Percentiles rank a stretch among this genome's conserved stretches.
Conservation (phyloP, 805 yeast species). For the Schizosaccharomyces octosporus region DNA sequence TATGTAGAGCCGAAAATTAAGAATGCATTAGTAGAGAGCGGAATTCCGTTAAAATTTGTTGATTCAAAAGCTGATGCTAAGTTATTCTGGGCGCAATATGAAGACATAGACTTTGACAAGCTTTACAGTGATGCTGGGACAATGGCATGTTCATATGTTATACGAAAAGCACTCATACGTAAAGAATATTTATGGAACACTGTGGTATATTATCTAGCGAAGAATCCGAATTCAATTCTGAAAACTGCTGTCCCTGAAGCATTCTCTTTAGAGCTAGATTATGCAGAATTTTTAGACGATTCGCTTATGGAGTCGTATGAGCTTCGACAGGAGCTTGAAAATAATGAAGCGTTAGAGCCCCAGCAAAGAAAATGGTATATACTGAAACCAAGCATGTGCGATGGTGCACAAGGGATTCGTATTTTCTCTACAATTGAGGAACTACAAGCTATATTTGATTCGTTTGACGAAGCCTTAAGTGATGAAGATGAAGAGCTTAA, state of each 20-base stretch:
- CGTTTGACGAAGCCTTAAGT: conserved; percentile 52
- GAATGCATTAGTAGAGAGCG: background rate
- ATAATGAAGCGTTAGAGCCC: conserved; percentile 11
- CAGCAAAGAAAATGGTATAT: conserved; percentile 33
- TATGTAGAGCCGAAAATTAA: background rate
- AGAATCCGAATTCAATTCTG: conserved; percentile 46
- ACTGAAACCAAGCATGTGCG: conserved; percentile 89
- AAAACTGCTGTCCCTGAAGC: conserved; percentile 43
- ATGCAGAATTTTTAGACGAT: conserved; percentile 88
- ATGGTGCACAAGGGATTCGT: conserved; percentile 86
- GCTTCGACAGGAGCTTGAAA: conserved; percentile 49
- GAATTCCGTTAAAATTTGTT: background rate
- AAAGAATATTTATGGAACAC: conserved; percentile 78
- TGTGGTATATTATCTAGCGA: conserved; percentile 45
- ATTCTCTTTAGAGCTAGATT: conserved; percentile 65
- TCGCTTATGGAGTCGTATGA: conserved; percentile 82
- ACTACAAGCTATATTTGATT: conserved; percentile 59
- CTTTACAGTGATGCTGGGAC: background rate
- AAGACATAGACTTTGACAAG: background rate
- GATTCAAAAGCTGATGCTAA: background rate
- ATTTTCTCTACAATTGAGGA: conserved; percentile 56
- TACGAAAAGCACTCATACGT: conserved; percentile 67
- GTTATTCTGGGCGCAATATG: background rate
- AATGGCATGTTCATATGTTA: background rate
- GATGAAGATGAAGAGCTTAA: conserved; percentile 31